phyloP scores from a whole-genome alignment of 768 basidiomycete species.

The Rhizopogon sp. region DNA sequence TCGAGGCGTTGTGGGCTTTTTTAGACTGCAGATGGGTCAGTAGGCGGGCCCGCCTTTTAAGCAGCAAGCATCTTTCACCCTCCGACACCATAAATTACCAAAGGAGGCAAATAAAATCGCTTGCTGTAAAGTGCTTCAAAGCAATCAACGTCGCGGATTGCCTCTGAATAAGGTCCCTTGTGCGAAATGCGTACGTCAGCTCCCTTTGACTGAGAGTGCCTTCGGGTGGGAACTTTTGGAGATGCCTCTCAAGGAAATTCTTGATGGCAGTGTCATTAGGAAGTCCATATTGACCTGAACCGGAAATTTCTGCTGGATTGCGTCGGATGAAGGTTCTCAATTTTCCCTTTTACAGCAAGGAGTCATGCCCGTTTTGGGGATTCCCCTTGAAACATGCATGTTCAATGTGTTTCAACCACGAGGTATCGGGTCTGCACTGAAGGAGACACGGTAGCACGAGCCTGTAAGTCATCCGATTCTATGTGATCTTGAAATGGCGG shows the following conservation, averaged over 20 bases:
- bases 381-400: background rate
- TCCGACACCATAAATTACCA: conserved; percentile 21
- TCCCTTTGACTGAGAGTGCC: conserved; percentile 10
- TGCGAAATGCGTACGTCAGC: conserved; percentile 28
- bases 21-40: conserved; percentile 2
- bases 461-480: background rate
- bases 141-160: conserved; percentile 21
- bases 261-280: conserved; percentile 14
- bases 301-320: conserved; percentile 18
- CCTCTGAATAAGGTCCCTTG: conserved; percentile 15
- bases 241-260: conserved; percentile 20
- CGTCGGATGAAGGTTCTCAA: conserved; percentile 6
- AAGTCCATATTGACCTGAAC: conserved; percentile 8
- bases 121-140: conserved; percentile 15
- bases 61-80: conserved; percentile 10
- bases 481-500: background rate
- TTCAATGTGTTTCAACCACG: background rate
- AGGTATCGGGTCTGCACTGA: background rate
- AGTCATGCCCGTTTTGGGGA: conserved; percentile 1
- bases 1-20: conserved; percentile 8
- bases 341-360: conserved; percentile 18
- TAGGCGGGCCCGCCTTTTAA: conserved; percentile 25
- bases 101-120: conserved; percentile 11
- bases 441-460: background rate
- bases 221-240: background rate